phyloP scores from a whole-genome alignment of 495 filamentous ascomycete genomes.

The Lophium mytilinum region DNA sequence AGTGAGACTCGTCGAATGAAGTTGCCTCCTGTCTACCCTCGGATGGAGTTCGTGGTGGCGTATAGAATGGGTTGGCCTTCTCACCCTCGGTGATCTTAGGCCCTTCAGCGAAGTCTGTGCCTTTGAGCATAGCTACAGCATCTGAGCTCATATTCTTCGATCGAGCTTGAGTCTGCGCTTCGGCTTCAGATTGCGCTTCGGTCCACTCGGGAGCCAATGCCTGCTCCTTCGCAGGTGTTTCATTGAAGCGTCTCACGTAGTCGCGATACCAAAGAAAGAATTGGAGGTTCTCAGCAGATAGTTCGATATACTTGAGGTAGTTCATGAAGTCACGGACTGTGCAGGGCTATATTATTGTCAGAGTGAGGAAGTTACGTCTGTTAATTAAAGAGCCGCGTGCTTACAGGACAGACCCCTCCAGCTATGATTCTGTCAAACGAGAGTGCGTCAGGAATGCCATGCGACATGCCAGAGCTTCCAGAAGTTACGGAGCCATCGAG shows the following conservation, averaged over 20 bases:
- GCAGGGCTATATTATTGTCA: constrained; percentile 47
- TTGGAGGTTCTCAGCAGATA: constrained; percentile 68
- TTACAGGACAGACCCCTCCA: constrained; percentile 71
- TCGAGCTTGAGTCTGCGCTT: constrained; percentile 21
- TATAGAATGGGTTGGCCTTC: constrained; percentile 46
- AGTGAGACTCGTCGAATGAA: constrained; percentile 9
- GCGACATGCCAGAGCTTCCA: constrained; percentile 31
- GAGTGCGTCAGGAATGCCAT: constrained; percentile 58
- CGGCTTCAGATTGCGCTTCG: constrained; percentile 45
- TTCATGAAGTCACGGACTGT: constrained; percentile 73
- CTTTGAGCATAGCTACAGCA: constrained; percentile 45
- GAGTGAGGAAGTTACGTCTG: neutral
- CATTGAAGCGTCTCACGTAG: constrained; percentile 53
- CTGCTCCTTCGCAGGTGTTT: constrained; percentile 44
- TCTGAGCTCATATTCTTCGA: constrained; percentile 32
- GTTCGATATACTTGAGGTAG: constrained; percentile 68
- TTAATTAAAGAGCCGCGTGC: constrained; percentile 23
- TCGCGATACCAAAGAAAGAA: constrained; percentile 70
- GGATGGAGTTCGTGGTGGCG: constrained; percentile 44
- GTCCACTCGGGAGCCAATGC: constrained; percentile 57
- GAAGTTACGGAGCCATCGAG: constrained; percentile 35
- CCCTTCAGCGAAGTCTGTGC: constrained; percentile 46
- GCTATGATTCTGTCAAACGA: constrained; percentile 63
- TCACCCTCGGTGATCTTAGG: constrained; percentile 34
- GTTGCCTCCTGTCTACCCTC: constrained; percentile 7